Percentiles rank a stretch among this genome's conserved stretches.
Conservation (phyloP, 331 rosid species). For the Cydonia oblonga region DNA sequence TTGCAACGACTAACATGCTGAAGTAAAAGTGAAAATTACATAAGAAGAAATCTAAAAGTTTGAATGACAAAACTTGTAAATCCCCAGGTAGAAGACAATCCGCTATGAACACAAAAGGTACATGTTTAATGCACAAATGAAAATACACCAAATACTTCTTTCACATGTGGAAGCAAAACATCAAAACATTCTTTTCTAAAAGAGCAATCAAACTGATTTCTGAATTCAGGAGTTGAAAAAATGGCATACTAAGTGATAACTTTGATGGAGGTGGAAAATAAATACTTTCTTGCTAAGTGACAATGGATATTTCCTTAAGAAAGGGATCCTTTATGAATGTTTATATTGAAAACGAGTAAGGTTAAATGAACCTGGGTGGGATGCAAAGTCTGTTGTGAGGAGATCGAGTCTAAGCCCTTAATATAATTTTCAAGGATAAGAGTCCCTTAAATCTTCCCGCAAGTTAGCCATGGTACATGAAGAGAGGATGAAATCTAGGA, state of each 20-base stretch:
- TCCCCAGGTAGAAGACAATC: background rate
- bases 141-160: background rate
- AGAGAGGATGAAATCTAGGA: background rate
- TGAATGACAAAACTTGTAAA: background rate
- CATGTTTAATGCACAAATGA: background rate
- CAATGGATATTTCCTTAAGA: background rate
- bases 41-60: background rate
- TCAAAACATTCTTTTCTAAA: background rate
- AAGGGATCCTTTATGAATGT: background rate
- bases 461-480: background rate
- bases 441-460: background rate
- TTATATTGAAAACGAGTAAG: background rate
- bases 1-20: slow-evolving; percentile 92
- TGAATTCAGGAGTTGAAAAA: background rate
- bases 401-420: background rate
- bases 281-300: background rate
- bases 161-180: background rate
- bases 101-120: background rate
- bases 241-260: background rate
- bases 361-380: background rate
- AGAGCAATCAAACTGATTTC: background rate
- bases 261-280: background rate
- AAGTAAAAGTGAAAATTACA: background rate
- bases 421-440: background rate
- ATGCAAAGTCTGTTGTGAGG: accelerated